phyloP scores from a whole-genome alignment of 331 rosid genomes.

The Telfairia occidentalis region DNA sequence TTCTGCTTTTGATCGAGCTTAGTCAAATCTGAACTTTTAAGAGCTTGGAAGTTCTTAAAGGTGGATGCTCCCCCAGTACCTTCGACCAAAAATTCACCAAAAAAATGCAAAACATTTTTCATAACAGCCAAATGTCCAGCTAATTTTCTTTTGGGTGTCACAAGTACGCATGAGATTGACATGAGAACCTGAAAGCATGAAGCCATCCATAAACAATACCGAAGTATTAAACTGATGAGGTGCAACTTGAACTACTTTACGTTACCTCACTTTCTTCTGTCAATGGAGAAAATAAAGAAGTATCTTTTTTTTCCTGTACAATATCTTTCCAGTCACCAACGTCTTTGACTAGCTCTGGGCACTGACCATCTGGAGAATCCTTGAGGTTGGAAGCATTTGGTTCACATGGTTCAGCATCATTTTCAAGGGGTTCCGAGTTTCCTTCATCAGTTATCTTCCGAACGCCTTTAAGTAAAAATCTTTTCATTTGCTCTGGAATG shows the following conservation, averaged over 20 bases:
- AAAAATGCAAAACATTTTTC: conserved; percentile 87
- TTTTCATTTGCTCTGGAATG: conserved; percentile 94
- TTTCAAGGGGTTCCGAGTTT: conserved; percentile 44
- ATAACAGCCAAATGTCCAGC: conserved; percentile 86
- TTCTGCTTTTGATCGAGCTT: conserved; percentile 61
- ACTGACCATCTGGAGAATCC: conserved; percentile 47
- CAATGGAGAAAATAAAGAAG: conserved; percentile 41
- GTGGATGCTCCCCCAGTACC: conserved; percentile 92
- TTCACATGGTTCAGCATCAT: conserved; percentile 44
- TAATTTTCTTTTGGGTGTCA: conserved; percentile 78
- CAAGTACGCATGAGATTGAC: conserved; percentile 77
- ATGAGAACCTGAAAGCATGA: conserved; percentile 65
- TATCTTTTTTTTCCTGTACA: conserved; percentile 53
- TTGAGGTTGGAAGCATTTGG: conserved; percentile 28
- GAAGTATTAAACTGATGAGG: conserved; percentile 7
- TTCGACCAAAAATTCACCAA: conserved; percentile 78
- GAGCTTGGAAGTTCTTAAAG: conserved; percentile 57
- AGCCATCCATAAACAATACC: conserved; percentile 14
- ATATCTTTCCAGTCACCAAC: conserved; percentile 43
- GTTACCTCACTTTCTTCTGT: conserved; percentile 79
- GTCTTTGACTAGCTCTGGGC: conserved; percentile 50
- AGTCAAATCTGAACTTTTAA: conserved; percentile 42
- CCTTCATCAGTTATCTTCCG: conserved; percentile 81
- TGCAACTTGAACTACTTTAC: conserved; percentile 16
- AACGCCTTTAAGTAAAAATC: conserved; percentile 72